Conservation (phyloP, 1,139 yeast genomes). For the Kluyveromyces sp. region DNA sequence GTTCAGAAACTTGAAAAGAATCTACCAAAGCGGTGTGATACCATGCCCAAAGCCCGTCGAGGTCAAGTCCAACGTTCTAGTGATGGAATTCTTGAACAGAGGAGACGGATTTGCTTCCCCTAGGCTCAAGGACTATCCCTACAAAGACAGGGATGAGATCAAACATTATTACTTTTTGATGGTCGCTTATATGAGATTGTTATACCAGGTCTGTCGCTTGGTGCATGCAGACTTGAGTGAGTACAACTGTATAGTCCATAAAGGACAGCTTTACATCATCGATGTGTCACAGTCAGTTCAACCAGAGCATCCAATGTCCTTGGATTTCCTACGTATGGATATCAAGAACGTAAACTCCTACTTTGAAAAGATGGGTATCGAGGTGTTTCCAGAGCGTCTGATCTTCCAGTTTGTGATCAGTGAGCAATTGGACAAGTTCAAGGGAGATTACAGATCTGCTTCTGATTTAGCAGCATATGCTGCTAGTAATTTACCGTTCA, state of each 20-base stretch:
- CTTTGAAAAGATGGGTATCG: conserved; percentile 64
- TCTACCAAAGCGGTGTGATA: conserved; percentile 61
- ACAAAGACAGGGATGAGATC: conserved; percentile 56
- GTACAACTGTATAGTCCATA: conserved; percentile 82
- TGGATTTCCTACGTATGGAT: conserved; percentile 94
- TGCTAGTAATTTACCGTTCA: conserved; percentile 44
- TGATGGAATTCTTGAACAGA: conserved; percentile 82
- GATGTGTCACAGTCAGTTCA: conserved; percentile 98
- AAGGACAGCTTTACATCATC: conserved; percentile 74
- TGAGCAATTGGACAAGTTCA: conserved; percentile 32
- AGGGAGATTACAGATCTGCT: conserved; percentile 40
- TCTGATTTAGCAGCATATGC: conserved; percentile 32
- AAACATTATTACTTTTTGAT: conserved; percentile 67
- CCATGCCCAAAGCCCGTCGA: conserved; percentile 92
- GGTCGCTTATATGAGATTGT: conserved; percentile 74
- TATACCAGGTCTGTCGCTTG: conserved; percentile 81
- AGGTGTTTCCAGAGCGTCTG: conserved; percentile 72
- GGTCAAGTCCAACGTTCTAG: conserved; percentile 80
- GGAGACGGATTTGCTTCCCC: conserved; percentile 72
- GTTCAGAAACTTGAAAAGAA: conserved; percentile 80
- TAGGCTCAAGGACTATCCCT: conserved; percentile 72
- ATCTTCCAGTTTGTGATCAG: conserved; percentile 69
- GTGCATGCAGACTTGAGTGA: conserved; percentile 98
- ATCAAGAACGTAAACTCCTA: conserved; percentile 90
- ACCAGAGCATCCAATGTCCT: conserved; percentile 95